A percentile compares a stretch with the other conserved stretches of the same genome.
phyloP scores from a whole-genome alignment of 805 yeast species.

The Yamadazyma tumulicola region DNA sequence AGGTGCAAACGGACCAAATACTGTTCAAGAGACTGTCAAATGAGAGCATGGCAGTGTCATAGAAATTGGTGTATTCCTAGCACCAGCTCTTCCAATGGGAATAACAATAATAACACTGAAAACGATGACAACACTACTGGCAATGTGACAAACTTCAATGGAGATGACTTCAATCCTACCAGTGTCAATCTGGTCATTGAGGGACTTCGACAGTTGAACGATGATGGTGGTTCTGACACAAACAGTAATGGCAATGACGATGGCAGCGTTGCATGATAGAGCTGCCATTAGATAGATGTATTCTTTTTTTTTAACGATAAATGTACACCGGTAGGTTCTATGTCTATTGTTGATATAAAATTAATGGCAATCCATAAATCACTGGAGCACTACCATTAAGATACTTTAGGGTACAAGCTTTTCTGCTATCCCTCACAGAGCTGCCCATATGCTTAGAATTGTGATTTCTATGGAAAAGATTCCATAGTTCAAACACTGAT shows the following conservation, averaged over 20 bases:
- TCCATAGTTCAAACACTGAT: conserved; percentile 63
- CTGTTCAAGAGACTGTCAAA: conserved; percentile 89
- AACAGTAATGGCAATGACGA: neutral
- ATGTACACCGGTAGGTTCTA: too few relatives aligned
- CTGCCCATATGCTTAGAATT: conserved; percentile 36
- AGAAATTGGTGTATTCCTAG: conserved; percentile 85
- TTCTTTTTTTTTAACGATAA: too few relatives aligned
- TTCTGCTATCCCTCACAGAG: conserved; percentile 63
- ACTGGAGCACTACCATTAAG: conserved; percentile 94
- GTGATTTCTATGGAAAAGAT: conserved; percentile 33
- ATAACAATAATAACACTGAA: conserved; percentile 9
- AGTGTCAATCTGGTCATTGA: neutral
- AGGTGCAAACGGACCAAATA: conserved; percentile 93
- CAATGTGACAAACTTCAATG: neutral
- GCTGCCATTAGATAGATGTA: too few relatives aligned
- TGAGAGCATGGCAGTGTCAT: conserved; percentile 89
- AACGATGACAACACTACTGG: neutral
- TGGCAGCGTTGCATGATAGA: too few relatives aligned
- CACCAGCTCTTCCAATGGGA: conserved; percentile 21
- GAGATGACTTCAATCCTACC: neutral
- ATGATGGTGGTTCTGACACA: neutral
- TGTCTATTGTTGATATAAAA: conserved; percentile 1
- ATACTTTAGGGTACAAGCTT: conserved; percentile 63
- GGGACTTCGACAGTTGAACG: neutral
- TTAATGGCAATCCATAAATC: conserved; percentile 79